Base-by-base conservation (phyloP, 495 filamentous ascomycete species). In the Annulohypoxylon moriforme region DNA sequence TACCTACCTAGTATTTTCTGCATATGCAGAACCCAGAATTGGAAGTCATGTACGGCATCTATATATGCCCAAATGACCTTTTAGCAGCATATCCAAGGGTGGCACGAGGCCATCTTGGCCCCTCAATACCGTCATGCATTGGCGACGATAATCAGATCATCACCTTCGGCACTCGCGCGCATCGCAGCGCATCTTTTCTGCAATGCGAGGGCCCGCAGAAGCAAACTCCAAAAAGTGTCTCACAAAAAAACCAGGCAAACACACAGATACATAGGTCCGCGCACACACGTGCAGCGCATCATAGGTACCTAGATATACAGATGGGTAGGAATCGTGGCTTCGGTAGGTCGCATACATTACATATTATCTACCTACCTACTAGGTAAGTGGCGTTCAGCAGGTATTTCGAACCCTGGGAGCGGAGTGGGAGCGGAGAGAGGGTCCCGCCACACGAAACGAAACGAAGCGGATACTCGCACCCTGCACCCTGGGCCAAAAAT, bases 81-180 rank as follows among this genome's bases (percentile, higher is more conserved):
- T 4, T 9, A 29, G 33, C 44, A 44, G 49, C 5, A 42, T 13
- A 40, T 50, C 11, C 50, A 29, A 24, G 27, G 27, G 33, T 33
- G 56, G 49, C 18, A 42, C 20, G 46, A 40, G 38, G 29, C 24
- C 13, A 44, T 40, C 40, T 44, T 34, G 27, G 63, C 69, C 69
- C 64, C 59, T 56, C 50, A 55, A 38, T n/a, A 20, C 20, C 55
- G 46, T 49, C 20, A 72, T 68, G 70, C 56, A 60, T 9, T 36
- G 31, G 4, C 16, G 70, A 36, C 52, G 69, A 72, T 67, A 61
- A 65, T 73, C 70, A 68, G 64, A 61, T 73, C 70, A 73, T 72
- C 33, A 22, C 38, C 46, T 38, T 50, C 44, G 56, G 38, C 31
- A 64, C 7, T 47, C 44, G 14, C 22, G 27, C 60, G 29, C 52